Conservation (phyloP, 2,329 filamentous ascomycete species). For the Fusarium continuum region DNA sequence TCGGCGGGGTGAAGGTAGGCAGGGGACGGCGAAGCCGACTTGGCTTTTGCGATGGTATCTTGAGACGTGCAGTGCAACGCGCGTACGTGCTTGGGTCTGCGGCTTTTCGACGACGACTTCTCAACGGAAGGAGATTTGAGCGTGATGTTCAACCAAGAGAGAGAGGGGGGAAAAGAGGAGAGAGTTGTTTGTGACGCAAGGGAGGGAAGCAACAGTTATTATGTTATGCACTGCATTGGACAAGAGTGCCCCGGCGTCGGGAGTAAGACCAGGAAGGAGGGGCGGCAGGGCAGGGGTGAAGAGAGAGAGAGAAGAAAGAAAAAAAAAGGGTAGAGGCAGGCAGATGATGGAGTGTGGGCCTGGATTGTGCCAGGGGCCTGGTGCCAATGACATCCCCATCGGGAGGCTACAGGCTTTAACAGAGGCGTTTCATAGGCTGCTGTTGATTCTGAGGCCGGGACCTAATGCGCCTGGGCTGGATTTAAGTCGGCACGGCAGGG, state of each 20-base stretch:
- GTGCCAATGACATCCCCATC: slow-evolving; percentile 26
- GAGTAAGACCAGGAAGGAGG: slow-evolving; percentile 10
- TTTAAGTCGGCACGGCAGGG: slow-evolving; percentile 10
- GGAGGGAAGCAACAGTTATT: slow-evolving; percentile 27
- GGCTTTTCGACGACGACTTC: neutral
- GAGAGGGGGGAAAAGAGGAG: neutral
- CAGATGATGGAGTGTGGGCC: neutral
- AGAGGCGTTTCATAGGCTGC: slow-evolving; percentile 30
- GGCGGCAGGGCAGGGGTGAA: slow-evolving; percentile 3
- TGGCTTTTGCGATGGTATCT: slow-evolving; percentile 30
- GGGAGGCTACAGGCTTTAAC: slow-evolving; percentile 23
- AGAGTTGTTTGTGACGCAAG: slow-evolving; percentile 8
- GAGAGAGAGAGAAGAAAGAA: neutral
- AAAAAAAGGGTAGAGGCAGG: neutral
- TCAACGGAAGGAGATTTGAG: neutral
- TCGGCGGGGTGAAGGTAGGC: slow-evolving; percentile 38
- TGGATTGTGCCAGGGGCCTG: slow-evolving; percentile 18
- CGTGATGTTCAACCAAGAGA: neutral
- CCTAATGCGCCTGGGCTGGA: slow-evolving; percentile 26
- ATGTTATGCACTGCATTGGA: slow-evolving; percentile 11
- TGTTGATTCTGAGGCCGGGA: slow-evolving; percentile 28
- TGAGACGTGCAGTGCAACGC: slow-evolving; percentile 20
- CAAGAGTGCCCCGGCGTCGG: neutral
- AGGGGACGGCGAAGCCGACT: slow-evolving; percentile 34
- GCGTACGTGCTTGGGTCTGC: neutral